Base-by-base conservation (phyloP, 2,329 filamentous ascomycete species). In the Huntiella decipiens region DNA sequence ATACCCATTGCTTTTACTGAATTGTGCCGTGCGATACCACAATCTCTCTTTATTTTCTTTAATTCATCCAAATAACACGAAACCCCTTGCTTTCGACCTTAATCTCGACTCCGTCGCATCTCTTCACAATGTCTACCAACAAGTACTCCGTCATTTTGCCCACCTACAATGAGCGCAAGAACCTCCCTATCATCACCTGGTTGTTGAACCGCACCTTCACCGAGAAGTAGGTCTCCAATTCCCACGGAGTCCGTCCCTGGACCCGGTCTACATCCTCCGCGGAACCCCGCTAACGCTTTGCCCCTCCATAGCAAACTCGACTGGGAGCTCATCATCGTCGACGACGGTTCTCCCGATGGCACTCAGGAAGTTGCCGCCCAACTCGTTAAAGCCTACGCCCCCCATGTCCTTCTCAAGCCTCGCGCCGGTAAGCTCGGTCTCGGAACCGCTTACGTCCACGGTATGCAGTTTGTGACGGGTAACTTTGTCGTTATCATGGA, bases 401-500 rank as follows among this genome's bases (percentile, higher is more conserved):
- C 79, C 39, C 83, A 80, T 63, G 79, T 98, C 59, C 59, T 82
- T 54, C 79, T 98, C 53, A 82, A 91, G 65, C 74, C 85, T 17
- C 87, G 92, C 57, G 74, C 84, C 37, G 92, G 92, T 60, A 98
- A 96, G 67, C 82, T 95, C 35, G 88, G 88, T n/a, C 79, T 96
- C 43, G 88, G 88, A 54, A 95, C 88, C 2, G 88, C 88, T 42
- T 96, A 96, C 66, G 84, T 95, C 35, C 87, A 95, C 64, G 88
- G 88, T 44, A 72, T 98, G 50, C 76, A 94, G 61, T 96, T 82
- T 60, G 81, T 73, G 17, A 86, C 78, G 16, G 91, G 91, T 56
- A 95, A 92, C 73, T 96, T 78, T 59, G 84, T 98, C 60, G 84
- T 98, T 70, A 98, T 98, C 73, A 98, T 98, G 91, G 91, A 98